Base-by-base conservation (phyloP, 345 rosid genomes). In the Mallotus nudiflorus region DNA sequence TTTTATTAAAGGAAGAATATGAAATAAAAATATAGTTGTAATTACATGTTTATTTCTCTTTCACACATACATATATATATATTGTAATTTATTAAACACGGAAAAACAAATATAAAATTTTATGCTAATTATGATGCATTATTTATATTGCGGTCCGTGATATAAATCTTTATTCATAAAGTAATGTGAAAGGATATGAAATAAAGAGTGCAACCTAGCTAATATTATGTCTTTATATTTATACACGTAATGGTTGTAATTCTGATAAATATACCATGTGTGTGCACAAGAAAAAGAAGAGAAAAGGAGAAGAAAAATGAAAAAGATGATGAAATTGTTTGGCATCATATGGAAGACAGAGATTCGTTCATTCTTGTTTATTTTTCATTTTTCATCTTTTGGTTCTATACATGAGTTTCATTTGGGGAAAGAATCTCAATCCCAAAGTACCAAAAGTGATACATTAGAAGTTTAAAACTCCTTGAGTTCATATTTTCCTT, bases 381-480 rank as follows among this genome's bases (percentile, higher is more conserved):
- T 40, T 60, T 20, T 54, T 13, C 14, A 22, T 54, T 54, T 54
- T 9, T 53, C 10, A 25, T 27, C 9, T 9, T 16, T 27, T 3
- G 10, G 12, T 14, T 25, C 53, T 63, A n/a, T 49, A 37, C 24
- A 16, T 55, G 33, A 48, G 60, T 27, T 73, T 37, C 65, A 65
- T 49, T 10, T 24, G n/a, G 71, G 67, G 22, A 67, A 67, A 62
- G 63, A 68, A 67, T 60, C 73, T 57, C 45, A 65, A 35, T 46
- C 69, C 64, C 67, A 51, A 71, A n/a, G 74, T 20, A 13, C 6
- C 67, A 51, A 46, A 58, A 39, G 62, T 29, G 75, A 59, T 60
- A 56, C 18, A 58, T 24, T 65, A 33, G 58, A 65, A 72, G 70
- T 57, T 57, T 35, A 51, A 51, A 15, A 42, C 54, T 39, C 66